Conservation (phyloP, 345 rosid genomes). For the Odontarrhena argentea region DNA sequence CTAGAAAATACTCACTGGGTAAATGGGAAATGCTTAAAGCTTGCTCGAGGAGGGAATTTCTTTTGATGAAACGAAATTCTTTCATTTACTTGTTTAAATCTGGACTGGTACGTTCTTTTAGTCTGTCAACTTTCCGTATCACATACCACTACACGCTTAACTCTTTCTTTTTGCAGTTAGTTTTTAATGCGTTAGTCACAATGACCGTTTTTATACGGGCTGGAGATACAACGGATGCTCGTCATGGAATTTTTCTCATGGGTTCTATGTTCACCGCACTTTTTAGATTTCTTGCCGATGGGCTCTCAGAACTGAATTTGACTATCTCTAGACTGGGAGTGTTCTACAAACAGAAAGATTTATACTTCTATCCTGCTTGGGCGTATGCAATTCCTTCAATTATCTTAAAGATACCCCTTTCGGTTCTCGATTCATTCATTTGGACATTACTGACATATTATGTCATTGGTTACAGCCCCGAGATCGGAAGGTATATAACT, state of each 20-base stretch:
- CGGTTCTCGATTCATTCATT: constrained; percentile 44
- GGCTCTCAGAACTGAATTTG: constrained; percentile 50
- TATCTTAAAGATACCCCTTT: constrained; percentile 51
- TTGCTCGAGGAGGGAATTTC: constrained; percentile 54
- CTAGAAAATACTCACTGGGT: constrained; percentile 40
- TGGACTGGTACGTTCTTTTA: constrained; percentile 25
- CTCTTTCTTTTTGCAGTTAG: constrained; percentile 39
- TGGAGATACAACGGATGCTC: constrained; percentile 36
- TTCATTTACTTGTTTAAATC: constrained; percentile 51
- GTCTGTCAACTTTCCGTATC: constrained; percentile 5
- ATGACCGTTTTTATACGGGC: constrained; percentile 47
- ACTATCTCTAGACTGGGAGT: constrained; percentile 49
- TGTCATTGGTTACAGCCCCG: constrained; percentile 55
- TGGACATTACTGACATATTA: constrained; percentile 58
- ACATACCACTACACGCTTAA: constrained; percentile 10
- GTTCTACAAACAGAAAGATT: constrained; percentile 51
- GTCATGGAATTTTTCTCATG: constrained; percentile 48
- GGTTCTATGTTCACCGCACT: constrained; percentile 46
- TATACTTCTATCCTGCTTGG: constrained; percentile 56
- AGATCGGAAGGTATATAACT: constrained; percentile 44
- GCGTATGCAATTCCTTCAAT: constrained; percentile 56
- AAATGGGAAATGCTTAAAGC: constrained; percentile 54
- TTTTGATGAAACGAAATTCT: constrained; percentile 52
- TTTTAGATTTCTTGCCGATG: constrained; percentile 50
- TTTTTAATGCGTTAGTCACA: constrained; percentile 43